These are phyloP conservation scores for Allomyces arbusculus DNA, from an alignment of 192 early-diverging fungal species.

Conservation along the genomic window DNA sequence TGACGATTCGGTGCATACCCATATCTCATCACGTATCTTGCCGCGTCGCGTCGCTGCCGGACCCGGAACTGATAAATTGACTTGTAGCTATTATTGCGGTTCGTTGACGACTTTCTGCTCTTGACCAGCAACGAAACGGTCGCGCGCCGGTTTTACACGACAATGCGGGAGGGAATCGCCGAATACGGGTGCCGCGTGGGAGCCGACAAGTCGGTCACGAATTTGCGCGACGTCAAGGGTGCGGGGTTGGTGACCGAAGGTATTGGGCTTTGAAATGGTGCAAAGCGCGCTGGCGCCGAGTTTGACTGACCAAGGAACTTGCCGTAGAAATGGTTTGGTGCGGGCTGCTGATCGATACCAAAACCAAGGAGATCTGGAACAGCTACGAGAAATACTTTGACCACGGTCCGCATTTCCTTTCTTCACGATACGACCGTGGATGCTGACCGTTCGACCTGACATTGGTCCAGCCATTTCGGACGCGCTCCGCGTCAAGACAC, in stretches of 20 bases:
- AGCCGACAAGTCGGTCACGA: slow-evolving; percentile 50
- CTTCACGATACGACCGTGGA: no score
- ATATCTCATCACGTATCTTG: background rate
- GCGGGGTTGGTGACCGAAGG: slow-evolving; percentile 10
- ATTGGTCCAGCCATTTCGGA: no score
- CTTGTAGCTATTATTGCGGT: slow-evolving; percentile 38
- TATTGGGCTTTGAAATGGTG: background rate
- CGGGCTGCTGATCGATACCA: slow-evolving; percentile 50
- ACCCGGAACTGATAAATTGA: background rate
- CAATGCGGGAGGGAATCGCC: slow-evolving; percentile 35
- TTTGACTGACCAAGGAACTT: background rate
- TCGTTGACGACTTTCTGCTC: slow-evolving; percentile 70
- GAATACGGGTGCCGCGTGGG: slow-evolving; percentile 61
- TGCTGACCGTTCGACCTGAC: no score
- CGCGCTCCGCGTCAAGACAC: no score
- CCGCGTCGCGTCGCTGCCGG: background rate
- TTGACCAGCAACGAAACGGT: slow-evolving; percentile 32
- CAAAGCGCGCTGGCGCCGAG: no score
- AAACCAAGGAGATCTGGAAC: slow-evolving; percentile 34
- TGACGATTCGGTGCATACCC: slow-evolving; percentile 19
- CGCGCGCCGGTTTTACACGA: slow-evolving; percentile 28
- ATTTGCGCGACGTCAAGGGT: slow-evolving; percentile 37
- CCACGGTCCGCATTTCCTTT: no score
- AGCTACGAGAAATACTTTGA: no score
- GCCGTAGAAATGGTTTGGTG: slow-evolving; percentile 59